Evolutionary conservation across 1,284 basidiomycete genomes (phyloP).

Genomic region (Phlebopus sp.): DNA sequence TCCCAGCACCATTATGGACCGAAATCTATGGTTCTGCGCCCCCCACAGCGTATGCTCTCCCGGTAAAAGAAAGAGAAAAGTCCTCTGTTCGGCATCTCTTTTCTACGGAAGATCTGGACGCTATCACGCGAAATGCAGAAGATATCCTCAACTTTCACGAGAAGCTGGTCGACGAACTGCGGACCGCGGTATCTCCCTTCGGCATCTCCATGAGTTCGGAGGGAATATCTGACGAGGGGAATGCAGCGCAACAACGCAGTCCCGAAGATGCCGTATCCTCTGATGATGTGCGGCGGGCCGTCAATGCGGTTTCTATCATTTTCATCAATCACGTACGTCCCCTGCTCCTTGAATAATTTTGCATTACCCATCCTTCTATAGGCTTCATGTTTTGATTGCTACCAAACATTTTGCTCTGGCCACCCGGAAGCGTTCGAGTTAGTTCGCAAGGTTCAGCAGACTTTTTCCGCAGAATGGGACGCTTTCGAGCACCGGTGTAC

Average conservation of each 20-base stretch:
- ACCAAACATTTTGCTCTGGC: slow-evolving; percentile 81
- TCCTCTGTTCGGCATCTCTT: slow-evolving; percentile 44
- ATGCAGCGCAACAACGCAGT: slow-evolving; percentile 1
- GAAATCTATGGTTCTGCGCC: slow-evolving; percentile 12
- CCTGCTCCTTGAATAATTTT: neutral
- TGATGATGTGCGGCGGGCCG: slow-evolving; percentile 38
- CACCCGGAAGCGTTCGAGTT: slow-evolving; percentile 79
- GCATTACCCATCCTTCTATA: slow-evolving; percentile 31
- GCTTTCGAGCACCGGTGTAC: slow-evolving; percentile 77
- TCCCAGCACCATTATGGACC: neutral
- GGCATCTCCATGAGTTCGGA: slow-evolving; percentile 42
- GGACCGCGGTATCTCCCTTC: slow-evolving; percentile 51
- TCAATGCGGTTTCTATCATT: slow-evolving; percentile 56
- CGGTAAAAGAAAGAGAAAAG: slow-evolving; percentile 38
- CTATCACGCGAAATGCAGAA: slow-evolving; percentile 69
- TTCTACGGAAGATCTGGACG: slow-evolving; percentile 50
- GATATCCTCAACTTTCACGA: slow-evolving; percentile 77
- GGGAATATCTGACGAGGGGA: slow-evolving; percentile 15
- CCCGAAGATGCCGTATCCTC: neutral
- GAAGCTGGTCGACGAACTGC: slow-evolving; percentile 60
- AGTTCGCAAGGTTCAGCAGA: slow-evolving; percentile 60
- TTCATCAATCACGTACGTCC: slow-evolving; percentile 64
- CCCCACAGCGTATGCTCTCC: slow-evolving; percentile 2
- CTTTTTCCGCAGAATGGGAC: slow-evolving; percentile 71
- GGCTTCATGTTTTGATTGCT: slow-evolving; percentile 73